Evolutionary conservation across 306 rosid genomes (phyloP), one percentile per base, ranked within the genome.

Genomic region (Dalbergia cochinchinensis): DNA sequence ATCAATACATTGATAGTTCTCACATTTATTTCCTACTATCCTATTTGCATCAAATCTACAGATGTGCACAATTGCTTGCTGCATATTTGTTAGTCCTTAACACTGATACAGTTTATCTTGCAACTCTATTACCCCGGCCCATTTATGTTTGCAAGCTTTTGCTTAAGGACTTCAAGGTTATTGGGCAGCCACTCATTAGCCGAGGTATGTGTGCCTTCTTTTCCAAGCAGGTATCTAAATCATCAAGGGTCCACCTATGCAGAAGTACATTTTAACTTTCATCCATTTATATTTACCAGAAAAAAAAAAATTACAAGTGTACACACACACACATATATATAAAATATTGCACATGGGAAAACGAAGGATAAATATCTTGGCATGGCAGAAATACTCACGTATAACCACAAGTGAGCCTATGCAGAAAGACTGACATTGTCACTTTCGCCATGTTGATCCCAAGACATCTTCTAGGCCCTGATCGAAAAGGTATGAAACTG

Each of bases 381-480:
- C 33, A 62, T 50, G 79, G 60, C 35, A 50, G 1, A 79, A 71
- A 65, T 42, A 86, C 96, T 83, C 84, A 90, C 93, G 71, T 84
- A 82, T 92, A 92, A 78, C 83, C 78, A 73, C 93, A 75, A 6
- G 90, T 82, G 39, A 88, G 69, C 68, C 93, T 85, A 78, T 88
- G 91, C 82, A 90, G 57, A 82, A 90, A 88, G 59, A 90, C 83
- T 85, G 87, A 33, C 91, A 88, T 88, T 79, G 94, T 90, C 74
- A 89, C 75, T 79, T 84, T 90, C 18, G 93, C 92, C 92, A 92
- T 87, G 55, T 90, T 92, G 20, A 82, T 88, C 63, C 97, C 91
- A n/a, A 90, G 78, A 83, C 97, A 88, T 45, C 92, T 88, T 83
- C 97, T 87, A 8, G 93, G 88, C 74, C 97, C 94, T 64, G 91